Base-by-base conservation (phyloP, 768 basidiomycete species). In the Psilocybe azurescens region DNA sequence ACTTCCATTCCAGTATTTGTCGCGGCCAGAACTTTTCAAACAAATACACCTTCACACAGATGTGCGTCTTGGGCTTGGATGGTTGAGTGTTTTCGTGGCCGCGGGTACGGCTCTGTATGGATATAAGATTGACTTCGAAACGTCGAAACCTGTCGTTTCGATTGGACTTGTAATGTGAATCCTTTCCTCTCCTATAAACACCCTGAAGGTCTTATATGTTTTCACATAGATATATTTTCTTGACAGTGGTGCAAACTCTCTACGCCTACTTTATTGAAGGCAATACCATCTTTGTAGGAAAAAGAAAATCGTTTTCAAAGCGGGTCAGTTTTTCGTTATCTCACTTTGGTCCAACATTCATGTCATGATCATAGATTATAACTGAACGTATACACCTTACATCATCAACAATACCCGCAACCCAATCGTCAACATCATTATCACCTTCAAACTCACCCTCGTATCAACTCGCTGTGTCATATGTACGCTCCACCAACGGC, bases 261-360 rank as follows among this genome's bases (percentile, higher is more conserved):
- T 97, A 97, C 70, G 84, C 90, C n/a, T 93, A 91, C 72, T 92
- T 93, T 65, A 75, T 96, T 59, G 94, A 96, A 73, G 89, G 90
- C 36, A 83, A 91, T 61, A 89, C 86, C 56, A 87, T 97, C 62
- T 98, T 94, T 72, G 87, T 91, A 28, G 95, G 95, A 38, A 93
- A 90, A 72, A 87, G 95, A 65, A 95, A 96, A 77, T 90, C 92
- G 14, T 87, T 97, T 64, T 91, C 92, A 13, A 94, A 93, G 74
- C 84, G 93, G 61, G 93, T 94, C 66, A 61, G 88, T 79, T 20
- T 53, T 67, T 82, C 78, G 29, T 30, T 18, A 14, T 39, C 24
- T 49, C 18, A 18, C 32, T 28, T 36, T 13, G 28, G 14, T 38
- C 39, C 44, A 24, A 33, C 58, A 14, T 38, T 61, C 18, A 18